These are phyloP conservation scores for Schwanniomyces sp. DNA, from an alignment of 805 yeast genomes.

Conservation along the genomic window DNA sequence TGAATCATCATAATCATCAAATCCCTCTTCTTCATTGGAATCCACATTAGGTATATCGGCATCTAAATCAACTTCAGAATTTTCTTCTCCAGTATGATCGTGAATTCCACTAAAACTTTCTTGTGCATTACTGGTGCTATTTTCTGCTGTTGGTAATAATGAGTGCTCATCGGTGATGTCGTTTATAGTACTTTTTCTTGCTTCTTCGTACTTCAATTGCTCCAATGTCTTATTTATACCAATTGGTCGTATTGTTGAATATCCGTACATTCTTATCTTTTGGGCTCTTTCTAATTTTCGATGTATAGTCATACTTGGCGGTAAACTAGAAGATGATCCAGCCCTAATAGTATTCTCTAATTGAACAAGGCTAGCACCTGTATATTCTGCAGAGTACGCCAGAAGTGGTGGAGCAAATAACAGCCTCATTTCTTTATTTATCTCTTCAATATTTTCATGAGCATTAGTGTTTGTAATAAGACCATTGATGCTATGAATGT, in stretches of 20 bases:
- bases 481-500: background rate
- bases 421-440: slow-evolving; percentile 18
- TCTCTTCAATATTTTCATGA: slow-evolving; percentile 15
- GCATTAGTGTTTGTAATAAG: background rate
- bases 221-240: slow-evolving; percentile 42
- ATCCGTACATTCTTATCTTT: slow-evolving; percentile 33
- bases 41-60: slow-evolving; percentile 46
- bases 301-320: slow-evolving; percentile 18
- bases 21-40: slow-evolving; percentile 22
- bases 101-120: slow-evolving; percentile 7
- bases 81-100: slow-evolving; percentile 3
- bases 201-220: slow-evolving; percentile 29
- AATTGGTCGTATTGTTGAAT: slow-evolving; percentile 33
- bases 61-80: slow-evolving; percentile 40
- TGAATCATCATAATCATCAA: slow-evolving; percentile 13
- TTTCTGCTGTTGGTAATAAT: slow-evolving; percentile 21
- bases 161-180: slow-evolving; percentile 16
- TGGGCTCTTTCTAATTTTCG: slow-evolving; percentile 21
- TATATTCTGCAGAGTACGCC: slow-evolving; percentile 51
- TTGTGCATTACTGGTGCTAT: slow-evolving; percentile 12
- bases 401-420: slow-evolving; percentile 53
- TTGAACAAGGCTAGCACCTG: slow-evolving; percentile 21
- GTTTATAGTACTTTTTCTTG: slow-evolving; percentile 10
- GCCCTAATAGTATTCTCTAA: slow-evolving; percentile 16
- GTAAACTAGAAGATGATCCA: slow-evolving; percentile 5